Evolutionary conservation across 2,329 filamentous ascomycete genomes (phyloP).

Genomic region (Endocalyx cinctus): DNA sequence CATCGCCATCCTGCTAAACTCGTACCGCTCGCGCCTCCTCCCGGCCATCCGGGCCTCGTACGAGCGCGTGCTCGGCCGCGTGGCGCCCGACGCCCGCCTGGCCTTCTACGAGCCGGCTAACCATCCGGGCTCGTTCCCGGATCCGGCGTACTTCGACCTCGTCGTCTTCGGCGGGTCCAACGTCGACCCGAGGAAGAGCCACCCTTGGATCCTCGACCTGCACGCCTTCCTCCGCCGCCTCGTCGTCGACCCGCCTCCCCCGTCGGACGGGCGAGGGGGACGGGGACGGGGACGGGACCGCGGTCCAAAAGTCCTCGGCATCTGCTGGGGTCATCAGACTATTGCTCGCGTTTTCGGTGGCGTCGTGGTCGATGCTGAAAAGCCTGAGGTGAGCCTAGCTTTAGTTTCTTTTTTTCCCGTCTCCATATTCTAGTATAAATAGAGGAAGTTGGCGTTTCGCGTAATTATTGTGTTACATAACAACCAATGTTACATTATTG

Average conservation of each 20-base stretch:
- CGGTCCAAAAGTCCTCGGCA: constrained; percentile 31
- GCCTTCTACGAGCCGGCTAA: constrained; percentile 35
- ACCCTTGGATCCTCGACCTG: constrained; percentile 37
- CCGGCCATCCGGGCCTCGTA: constrained; percentile 31
- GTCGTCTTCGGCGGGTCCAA: constrained; percentile 40
- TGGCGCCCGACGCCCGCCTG: constrained; percentile 21
- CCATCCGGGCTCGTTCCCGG: constrained; percentile 27
- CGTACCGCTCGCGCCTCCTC: constrained; percentile 31
- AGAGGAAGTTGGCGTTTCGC: too few relatives aligned
- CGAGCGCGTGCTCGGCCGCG: constrained; percentile 26
- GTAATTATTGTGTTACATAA: not conserved
- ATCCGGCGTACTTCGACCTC: constrained; percentile 35
- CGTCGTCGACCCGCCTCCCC: constrained; percentile 21
- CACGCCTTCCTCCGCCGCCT: constrained; percentile 33
- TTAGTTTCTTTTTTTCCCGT: not conserved
- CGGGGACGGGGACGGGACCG: too few relatives aligned
- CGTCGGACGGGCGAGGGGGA: too few relatives aligned
- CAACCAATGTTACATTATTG: not conserved
- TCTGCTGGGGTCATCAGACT: constrained; percentile 45
- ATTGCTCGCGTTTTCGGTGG: constrained; percentile 35
- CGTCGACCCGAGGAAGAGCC: constrained; percentile 33
- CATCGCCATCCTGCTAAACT: constrained; percentile 34
- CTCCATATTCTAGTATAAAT: not conserved
- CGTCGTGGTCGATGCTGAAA: constrained; percentile 30
- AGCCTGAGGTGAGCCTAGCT: constrained; percentile 29